A percentile compares a stretch with the other conserved stretches of the same genome.
These are phyloP conservation scores for Onygenales sp. DNA, from an alignment of 2,329 filamentous ascomycete genomes.

Conservation along the genomic window DNA sequence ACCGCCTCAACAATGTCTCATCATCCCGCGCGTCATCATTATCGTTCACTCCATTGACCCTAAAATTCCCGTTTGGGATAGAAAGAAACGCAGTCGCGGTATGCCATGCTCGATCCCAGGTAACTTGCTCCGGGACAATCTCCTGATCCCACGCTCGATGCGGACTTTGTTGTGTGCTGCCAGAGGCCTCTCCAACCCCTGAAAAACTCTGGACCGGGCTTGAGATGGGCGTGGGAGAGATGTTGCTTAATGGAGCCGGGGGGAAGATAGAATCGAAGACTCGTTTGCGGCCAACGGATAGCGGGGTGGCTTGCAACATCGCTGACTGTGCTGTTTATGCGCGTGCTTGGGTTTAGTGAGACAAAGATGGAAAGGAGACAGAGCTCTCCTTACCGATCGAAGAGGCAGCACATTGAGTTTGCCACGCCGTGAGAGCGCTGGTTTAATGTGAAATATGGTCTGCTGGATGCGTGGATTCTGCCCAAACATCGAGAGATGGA, in stretches of 20 bases:
- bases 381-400: background rate
- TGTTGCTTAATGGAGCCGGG: constrained; percentile 25
- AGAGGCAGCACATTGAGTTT: no score
- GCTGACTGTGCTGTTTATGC: background rate
- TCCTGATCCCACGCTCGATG: constrained; percentile 4
- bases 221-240: constrained; percentile 17
- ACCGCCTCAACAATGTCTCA: constrained; percentile 20
- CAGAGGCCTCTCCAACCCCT: constrained; percentile 11
- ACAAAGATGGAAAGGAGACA: background rate
- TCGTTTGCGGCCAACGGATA: constrained; percentile 23
- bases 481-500: background rate
- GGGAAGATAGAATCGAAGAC: constrained; percentile 37
- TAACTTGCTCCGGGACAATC: constrained; percentile 20
- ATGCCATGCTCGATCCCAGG: constrained; percentile 33
- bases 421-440: background rate
- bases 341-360: background rate
- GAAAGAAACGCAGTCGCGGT: constrained; percentile 30
- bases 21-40: constrained; percentile 14
- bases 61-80: constrained; percentile 26
- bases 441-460: background rate
- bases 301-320: constrained; percentile 11
- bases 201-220: constrained; percentile 17
- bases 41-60: background rate
- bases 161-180: constrained; percentile 3
- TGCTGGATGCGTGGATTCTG: background rate